Base-by-base conservation (phyloP, 768 basidiomycete genomes). In the Leccinum variicolor region DNA sequence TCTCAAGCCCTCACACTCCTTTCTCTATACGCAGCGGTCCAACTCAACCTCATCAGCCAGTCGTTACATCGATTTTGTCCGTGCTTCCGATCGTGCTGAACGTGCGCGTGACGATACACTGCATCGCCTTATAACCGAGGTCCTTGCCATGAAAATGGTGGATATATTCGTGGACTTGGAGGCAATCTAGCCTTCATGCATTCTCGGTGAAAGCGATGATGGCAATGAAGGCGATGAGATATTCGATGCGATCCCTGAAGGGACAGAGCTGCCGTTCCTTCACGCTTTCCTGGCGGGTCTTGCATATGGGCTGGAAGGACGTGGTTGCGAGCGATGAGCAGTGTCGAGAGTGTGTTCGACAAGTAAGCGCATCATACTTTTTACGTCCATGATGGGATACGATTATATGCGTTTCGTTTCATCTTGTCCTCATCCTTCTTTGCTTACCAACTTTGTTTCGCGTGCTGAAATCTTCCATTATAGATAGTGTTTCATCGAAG, bases 241-340 rank as follows among this genome's bases (percentile, higher is more conserved):
- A 33, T 66, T 67, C 11, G 70, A 73, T n/a, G 63, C 53, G n/a
- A 73, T 86, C 8, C 76, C 71, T 31, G 86, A 88, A 36, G 87
- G 88, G 54, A 83, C 85, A 6, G 93, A 95, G 70, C 77, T 83
- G 60, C 84, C 83, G 60, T 98, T 85, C 67, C 75, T 85, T 97
- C 51, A 92, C 90, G 0, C 81, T 95, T 64, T 90, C 86, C 39
- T 98, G 94, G 55, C 95, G 94, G 93, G 77, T 96, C 10, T 66
- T 96, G 55, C 87, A 96, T 67, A 87, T 93, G 4, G 94, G 95
- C 0, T 96, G 64, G 94, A 90, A 87, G 63, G 87, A 88, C 57
- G 80, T 98, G 0, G 84, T 82, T 0, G 84, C 85, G 90, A 39
- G 89, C 94, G 0, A 74, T 86, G 62, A 74, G 80, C 33, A 88